Percentiles rank a stretch among this genome's conserved stretches.
Evolutionary conservation across 768 basidiomycete genomes (phyloP).

Genomic region (Termitomyces titanicus): DNA sequence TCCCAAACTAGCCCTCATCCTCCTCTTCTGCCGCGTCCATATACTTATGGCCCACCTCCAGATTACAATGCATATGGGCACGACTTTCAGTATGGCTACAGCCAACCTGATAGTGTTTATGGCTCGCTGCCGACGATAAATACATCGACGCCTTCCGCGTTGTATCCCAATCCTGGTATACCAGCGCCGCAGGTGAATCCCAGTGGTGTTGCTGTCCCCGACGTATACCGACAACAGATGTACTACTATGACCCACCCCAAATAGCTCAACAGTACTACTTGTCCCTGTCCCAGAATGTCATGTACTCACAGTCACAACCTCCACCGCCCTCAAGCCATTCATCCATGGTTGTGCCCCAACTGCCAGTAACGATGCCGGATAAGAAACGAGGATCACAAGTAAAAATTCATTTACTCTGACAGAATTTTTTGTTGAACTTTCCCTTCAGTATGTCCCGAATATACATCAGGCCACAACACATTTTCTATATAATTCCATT

Average conservation of each 20-base stretch:
- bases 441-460: slow-evolving; percentile 16
- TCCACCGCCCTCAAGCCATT: slow-evolving; percentile 25
- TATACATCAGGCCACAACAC: slow-evolving; percentile 39
- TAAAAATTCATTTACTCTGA: slow-evolving; percentile 15
- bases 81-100: slow-evolving; percentile 50
- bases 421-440: slow-evolving; percentile 8
- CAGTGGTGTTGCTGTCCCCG: slow-evolving; percentile 34
- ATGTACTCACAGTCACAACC: slow-evolving; percentile 47
- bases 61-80: slow-evolving; percentile 58
- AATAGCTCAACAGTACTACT: slow-evolving; percentile 58
- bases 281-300: slow-evolving; percentile 52
- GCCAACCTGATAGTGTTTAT: slow-evolving; percentile 49
- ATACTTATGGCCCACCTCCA: slow-evolving; percentile 44
- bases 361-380: slow-evolving; percentile 40
- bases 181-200: slow-evolving; percentile 13
- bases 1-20: slow-evolving; percentile 28
- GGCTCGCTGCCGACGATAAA: slow-evolving; percentile 38
- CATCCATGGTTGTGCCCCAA: slow-evolving; percentile 52
- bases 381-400: slow-evolving; percentile 60
- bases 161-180: slow-evolving; percentile 38
- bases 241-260: slow-evolving; percentile 55
- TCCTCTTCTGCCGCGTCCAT: slow-evolving; percentile 45
- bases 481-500: slow-evolving; percentile 37
- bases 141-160: slow-evolving; percentile 35
- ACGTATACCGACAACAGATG: slow-evolving; percentile 43